phyloP scores from a whole-genome alignment of 148 eudicot species.

The Vaccinium macrocarpon region DNA sequence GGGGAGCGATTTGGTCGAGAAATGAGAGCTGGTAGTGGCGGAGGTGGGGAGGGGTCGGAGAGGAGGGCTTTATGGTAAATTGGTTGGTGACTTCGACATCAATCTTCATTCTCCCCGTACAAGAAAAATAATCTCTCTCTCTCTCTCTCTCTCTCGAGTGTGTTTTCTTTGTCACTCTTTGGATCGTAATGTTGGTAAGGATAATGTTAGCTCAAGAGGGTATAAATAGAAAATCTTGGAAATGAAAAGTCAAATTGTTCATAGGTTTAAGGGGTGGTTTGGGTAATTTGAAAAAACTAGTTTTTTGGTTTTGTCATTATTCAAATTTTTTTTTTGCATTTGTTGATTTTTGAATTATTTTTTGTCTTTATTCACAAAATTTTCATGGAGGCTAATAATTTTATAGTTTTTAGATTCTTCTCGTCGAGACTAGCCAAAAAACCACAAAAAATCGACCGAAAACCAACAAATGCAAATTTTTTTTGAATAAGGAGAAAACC shows the following conservation, averaged over 20 bases:
- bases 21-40: slow-evolving; percentile 1
- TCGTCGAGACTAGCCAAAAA: too few relatives aligned
- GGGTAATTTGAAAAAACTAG: too few relatives aligned
- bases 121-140: background rate
- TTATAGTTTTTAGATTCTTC: too few relatives aligned
- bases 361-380: too few relatives aligned
- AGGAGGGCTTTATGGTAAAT: background rate
- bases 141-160: background rate
- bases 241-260: background rate
- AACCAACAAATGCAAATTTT: too few relatives aligned
- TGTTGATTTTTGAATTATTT: too few relatives aligned
- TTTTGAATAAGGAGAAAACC: too few relatives aligned
- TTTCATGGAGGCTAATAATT: too few relatives aligned
- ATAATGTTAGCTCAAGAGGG: background rate
- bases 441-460: too few relatives aligned
- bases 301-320: too few relatives aligned
- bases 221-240: background rate
- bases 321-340: too few relatives aligned
- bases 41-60: slow-evolving; percentile 3
- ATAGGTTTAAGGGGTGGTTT: too few relatives aligned
- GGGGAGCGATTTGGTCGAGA: slow-evolving; percentile 13
- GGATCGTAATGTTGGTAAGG: background rate
- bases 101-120: background rate
- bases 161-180: background rate
- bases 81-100: background rate